Evolutionary conservation across 176 grass and related monocot genomes (phyloP).

Genomic region (Cenchrus fungigraminus): DNA sequence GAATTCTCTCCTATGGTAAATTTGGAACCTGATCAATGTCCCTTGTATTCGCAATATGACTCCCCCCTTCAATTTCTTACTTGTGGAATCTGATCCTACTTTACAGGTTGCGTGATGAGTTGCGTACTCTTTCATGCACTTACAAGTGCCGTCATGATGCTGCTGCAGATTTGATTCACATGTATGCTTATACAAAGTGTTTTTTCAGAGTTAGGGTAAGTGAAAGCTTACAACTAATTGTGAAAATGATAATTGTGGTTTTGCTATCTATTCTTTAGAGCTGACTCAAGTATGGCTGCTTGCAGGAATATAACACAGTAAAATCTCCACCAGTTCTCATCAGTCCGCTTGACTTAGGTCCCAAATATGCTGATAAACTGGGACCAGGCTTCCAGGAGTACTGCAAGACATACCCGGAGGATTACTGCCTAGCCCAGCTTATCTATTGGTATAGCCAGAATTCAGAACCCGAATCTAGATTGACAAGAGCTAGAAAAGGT

Average conservation of each 20-base stretch:
- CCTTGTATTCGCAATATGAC: constrained; percentile 13
- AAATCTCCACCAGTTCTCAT: constrained; percentile 89
- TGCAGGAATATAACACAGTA: constrained; percentile 89
- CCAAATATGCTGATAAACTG: constrained; percentile 94
- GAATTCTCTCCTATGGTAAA: constrained; percentile 85
- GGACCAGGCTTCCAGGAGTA: constrained; percentile 92
- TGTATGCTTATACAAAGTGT: constrained; percentile 98
- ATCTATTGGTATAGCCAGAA: constrained; percentile 99
- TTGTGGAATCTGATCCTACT: constrained; percentile 22
- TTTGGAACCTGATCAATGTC: constrained; percentile 21
- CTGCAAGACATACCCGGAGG: constrained; percentile 81
- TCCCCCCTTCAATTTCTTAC: not conserved
- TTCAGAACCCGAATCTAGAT: constrained; percentile 79
- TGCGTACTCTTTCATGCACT: constrained; percentile 75
- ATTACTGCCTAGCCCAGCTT: constrained; percentile 93
- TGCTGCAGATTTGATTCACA: constrained; percentile 95
- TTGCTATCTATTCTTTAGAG: constrained; percentile 28
- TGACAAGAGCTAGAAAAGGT: constrained; percentile 89
- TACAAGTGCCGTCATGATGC: constrained; percentile 97
- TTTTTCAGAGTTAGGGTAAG: constrained; percentile 87
- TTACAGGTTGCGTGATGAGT: constrained; percentile 90
- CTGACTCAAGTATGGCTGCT: constrained; percentile 37
- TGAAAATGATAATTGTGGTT: constrained; percentile 32
- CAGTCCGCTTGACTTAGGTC: constrained; percentile 93
- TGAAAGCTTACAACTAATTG: constrained; percentile 22